Base-by-base conservation (phyloP, 805 yeast genomes). In the Candida nemodendra region DNA sequence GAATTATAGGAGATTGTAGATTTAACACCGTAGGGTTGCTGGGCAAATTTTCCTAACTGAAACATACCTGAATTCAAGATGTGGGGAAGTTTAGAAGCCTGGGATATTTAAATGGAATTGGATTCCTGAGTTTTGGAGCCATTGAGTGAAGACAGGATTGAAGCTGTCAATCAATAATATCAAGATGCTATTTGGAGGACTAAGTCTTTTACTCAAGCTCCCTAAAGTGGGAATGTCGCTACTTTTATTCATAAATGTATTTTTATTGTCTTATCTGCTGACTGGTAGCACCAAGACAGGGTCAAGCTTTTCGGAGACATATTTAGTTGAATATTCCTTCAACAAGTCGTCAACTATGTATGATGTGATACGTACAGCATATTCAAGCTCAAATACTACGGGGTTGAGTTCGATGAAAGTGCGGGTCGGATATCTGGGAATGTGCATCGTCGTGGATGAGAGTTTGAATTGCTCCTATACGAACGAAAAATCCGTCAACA, bases 351-450 rank as follows among this genome's bases (percentile, higher is more conserved):
- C 81, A 0, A 50, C 71, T 1, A 53, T 74, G 32, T 72, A 57
- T 45, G 47, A 66, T 9, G 57, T 68, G 32, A 65, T 76, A 18
- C 47, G 65, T 42, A 48, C 59, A 0, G 68, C 72, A 0, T 71
- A 69, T 39, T 43, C 48, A 2, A 34, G 51, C 2, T 45, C 56
- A 18, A 63, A 65, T 32, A 39, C 59, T 4, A 50, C 69, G 0
- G 64, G 62, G 2, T 51, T 72, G 16, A 59, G 71, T 9, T 52
- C 59, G 3, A 62, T 80, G 56, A 45, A 59, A 4, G 69, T 81
- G 3, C 65, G 64, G 29, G 69, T 78, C 8, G 82, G 83, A 7
- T 79, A 78, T 47, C 48, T 77, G 48, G 79, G 81, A 1, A 58
- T 79, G 18, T 82, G 89, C 53, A 57, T 79, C 4, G 65, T 65